These are phyloP conservation scores for Yamadazyma scolyti DNA, from an alignment of 805 yeast species.

Conservation along the genomic window DNA sequence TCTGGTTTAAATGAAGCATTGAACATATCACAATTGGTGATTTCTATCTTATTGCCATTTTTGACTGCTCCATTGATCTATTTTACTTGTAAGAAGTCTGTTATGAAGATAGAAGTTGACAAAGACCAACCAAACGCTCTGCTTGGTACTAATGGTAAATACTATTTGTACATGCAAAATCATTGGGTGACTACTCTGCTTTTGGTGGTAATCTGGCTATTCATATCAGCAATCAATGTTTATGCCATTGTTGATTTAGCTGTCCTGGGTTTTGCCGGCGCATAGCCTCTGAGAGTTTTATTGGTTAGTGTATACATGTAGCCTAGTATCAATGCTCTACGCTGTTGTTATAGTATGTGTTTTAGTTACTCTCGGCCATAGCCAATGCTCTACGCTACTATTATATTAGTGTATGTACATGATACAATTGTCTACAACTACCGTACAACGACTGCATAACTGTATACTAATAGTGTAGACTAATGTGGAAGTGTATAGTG, in stretches of 20 bases:
- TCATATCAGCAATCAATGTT: constrained; percentile 66
- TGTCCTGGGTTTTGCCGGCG: constrained; percentile 31
- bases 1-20: constrained; percentile 68
- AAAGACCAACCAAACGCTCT: constrained; percentile 6
- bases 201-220: constrained; percentile 63
- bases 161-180: constrained; percentile 56
- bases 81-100: constrained; percentile 65
- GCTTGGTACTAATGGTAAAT: constrained; percentile 11
- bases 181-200: constrained; percentile 51
- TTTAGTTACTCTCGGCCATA: too few relatives aligned
- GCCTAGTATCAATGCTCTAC: too few relatives aligned
- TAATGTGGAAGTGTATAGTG: too few relatives aligned
- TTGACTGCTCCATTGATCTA: constrained; percentile 81
- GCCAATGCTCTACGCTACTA: too few relatives aligned
- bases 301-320: too few relatives aligned
- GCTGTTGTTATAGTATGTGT: too few relatives aligned
- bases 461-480: too few relatives aligned
- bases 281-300: too few relatives aligned
- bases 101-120: constrained; percentile 58
- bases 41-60: constrained; percentile 79
- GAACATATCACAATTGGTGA: constrained; percentile 81
- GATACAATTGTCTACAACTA: too few relatives aligned
- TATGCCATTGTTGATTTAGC: constrained; percentile 50
- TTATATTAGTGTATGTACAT: too few relatives aligned
- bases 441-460: too few relatives aligned